Base-by-base conservation (phyloP, 306 rosid species). In the Inga oerstediana region DNA sequence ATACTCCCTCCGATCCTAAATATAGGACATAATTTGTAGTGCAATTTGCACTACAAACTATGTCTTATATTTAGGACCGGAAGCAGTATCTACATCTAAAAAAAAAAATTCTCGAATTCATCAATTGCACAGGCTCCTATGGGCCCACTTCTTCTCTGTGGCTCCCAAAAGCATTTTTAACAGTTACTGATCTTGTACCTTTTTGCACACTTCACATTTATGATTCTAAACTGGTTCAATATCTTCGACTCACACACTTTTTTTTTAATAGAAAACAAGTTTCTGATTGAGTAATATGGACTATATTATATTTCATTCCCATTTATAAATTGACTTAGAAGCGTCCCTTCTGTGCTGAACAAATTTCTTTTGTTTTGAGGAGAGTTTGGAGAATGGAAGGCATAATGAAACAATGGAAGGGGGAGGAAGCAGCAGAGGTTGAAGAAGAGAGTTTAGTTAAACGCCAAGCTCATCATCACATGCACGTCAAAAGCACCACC, bases 331-430 rank as follows among this genome's bases (percentile, higher is more conserved):
- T 27, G 39, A 64, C 17, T 30, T 64, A 30, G 20, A 64, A 4
- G 19, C 9, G 17, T 61, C 27, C 8, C 15, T 10, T 64, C 39
- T 64, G 8, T 66, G 74, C 41, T 11, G 20, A 13, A 45, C 43
- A 39, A 7, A 12, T 24, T 75, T 12, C 71, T 75, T 37, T 77
- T 72, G 82, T 43, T 43, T 32, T 49, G 69, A 27, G 39, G 14
- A 56, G 51, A 39, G 83, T 39, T 39, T 49, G 54, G 68, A 81
- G 78, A 72, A 72, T 85, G 85, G 85, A 72, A 22, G 83, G 41
- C 44, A 41, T 14, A 12, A 51, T 10, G 61, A 49, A 76, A 56
- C 76, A 74, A 46, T 83, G 85, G 85, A 76, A 86, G 56, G 88
- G 83, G 34, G 64, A 52, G 30, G 44, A 43, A 15, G 82, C 39